Percentiles rank a stretch among this genome's conserved stretches.
phyloP scores from a whole-genome alignment of 331 rosid genomes.

The Stylosanthes scabra region DNA sequence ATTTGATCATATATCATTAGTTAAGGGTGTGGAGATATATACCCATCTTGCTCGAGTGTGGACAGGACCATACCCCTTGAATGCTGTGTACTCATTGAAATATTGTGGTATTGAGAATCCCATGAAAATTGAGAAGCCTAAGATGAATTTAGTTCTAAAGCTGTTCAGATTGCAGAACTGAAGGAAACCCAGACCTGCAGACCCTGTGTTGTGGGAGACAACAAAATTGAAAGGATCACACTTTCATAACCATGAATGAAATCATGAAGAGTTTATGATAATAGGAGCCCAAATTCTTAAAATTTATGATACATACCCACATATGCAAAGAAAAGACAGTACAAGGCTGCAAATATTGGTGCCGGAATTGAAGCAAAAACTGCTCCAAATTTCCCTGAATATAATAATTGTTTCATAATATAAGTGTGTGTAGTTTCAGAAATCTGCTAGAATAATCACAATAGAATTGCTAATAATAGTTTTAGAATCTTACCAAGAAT shows the following conservation, averaged over 20 bases:
- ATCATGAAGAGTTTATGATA: background rate
- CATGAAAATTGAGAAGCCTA: slow-evolving; percentile 87
- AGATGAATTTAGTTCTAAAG: slow-evolving; percentile 69
- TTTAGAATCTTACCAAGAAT: slow-evolving; percentile 56
- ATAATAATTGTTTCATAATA: slow-evolving; percentile 8
- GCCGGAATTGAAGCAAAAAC: slow-evolving; percentile 97
- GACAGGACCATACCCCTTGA: slow-evolving; percentile 76
- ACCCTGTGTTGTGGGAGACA: slow-evolving; percentile 56
- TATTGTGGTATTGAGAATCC: slow-evolving; percentile 91
- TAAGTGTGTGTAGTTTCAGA: background rate
- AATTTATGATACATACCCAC: slow-evolving; percentile 70
- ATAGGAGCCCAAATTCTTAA: background rate
- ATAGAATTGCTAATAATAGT: background rate
- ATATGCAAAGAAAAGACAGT: slow-evolving; percentile 95
- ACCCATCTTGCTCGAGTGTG: slow-evolving; percentile 79
- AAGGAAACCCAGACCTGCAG: slow-evolving; percentile 81
- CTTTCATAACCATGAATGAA: background rate
- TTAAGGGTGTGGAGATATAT: too few relatives aligned
- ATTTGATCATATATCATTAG: too few relatives aligned
- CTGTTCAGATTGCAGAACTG: slow-evolving; percentile 92
- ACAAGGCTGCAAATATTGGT: slow-evolving; percentile 88
- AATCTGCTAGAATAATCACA: background rate
- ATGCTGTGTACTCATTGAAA: slow-evolving; percentile 69
- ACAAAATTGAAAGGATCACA: background rate
- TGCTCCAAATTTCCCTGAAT: slow-evolving; percentile 93